Evolutionary conservation across 2,329 filamentous ascomycete species (phyloP).

Genomic region (Cladosporium sp.): DNA sequence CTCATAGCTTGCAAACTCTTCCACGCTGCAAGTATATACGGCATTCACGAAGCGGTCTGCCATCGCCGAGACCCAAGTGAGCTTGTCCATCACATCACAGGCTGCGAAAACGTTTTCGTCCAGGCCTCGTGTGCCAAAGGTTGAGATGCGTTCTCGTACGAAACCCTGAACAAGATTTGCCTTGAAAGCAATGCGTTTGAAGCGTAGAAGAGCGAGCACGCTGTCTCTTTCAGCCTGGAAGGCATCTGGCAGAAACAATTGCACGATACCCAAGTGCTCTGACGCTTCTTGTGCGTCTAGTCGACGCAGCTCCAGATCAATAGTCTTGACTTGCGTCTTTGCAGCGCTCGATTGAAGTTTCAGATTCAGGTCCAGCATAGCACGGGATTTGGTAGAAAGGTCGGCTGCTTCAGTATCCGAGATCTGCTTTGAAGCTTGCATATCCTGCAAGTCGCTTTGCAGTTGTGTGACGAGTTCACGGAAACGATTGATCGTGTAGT

Average conservation of each 20-base stretch:
- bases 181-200: slow-evolving; percentile 88
- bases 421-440: slow-evolving; percentile 87
- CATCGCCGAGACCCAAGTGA: slow-evolving; percentile 80
- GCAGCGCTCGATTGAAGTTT: slow-evolving; percentile 87
- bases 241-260: slow-evolving; percentile 82
- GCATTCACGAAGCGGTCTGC: slow-evolving; percentile 81
- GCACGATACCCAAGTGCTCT: slow-evolving; percentile 85
- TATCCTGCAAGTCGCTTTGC: slow-evolving; percentile 85
- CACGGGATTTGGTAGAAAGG: slow-evolving; percentile 80
- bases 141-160: slow-evolving; percentile 74
- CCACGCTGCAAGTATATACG: slow-evolving; percentile 74
- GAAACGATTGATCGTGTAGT: slow-evolving; percentile 87
- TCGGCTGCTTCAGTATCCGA: slow-evolving; percentile 92
- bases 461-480: slow-evolving; percentile 83
- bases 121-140: slow-evolving; percentile 65
- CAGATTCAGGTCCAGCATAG: slow-evolving; percentile 96
- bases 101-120: slow-evolving; percentile 79
- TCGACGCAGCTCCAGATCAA: slow-evolving; percentile 83
- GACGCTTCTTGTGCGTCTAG: slow-evolving; percentile 86
- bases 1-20: slow-evolving; percentile 77
- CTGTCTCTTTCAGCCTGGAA: slow-evolving; percentile 81
- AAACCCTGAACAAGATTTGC: slow-evolving; percentile 75
- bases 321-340: slow-evolving; percentile 91
- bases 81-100: slow-evolving; percentile 80
- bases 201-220: slow-evolving; percentile 82